Evolutionary conservation across 352 stramenopile genomes (phyloP), one percentile per base, ranked within the genome.

Genomic region (Albugo candida): DNA sequence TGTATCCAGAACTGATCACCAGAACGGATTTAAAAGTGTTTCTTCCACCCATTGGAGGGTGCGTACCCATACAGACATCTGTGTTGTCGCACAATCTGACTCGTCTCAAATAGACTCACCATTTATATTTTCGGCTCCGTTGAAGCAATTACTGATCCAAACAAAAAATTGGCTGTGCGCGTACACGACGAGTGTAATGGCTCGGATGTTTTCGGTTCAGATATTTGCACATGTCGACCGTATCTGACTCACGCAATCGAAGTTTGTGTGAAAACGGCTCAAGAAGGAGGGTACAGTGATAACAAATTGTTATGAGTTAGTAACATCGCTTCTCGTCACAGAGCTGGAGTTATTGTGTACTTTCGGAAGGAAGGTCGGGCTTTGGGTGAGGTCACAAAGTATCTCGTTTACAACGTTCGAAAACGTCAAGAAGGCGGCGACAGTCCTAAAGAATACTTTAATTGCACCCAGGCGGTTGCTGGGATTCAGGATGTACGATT

Each of bases 141-240:
- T 17, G 82, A 92, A 40, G 92, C 85, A 21, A 97, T 99, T 49
- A 78, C 94, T 21, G 93, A 99, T 53, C 93, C 97, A 53, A 92
- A 91, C 47, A 97, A 98, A 66, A 88, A 95, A 55, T 59, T 99
- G 10, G 97, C 95, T 0, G 88, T 96, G 14, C 82, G 95, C 51
- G 95, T 99, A 13, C 95, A 99, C 63, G 95, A 99, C 57, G 95
- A 99, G 63, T 99, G 95, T 70, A 99, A 99, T 60, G 94, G 93
- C 31, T 96, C 80, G 44, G 93, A 98, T 56, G 93, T 98, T 12
- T 98, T 98, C 67, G 94, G 93, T 19, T 95, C 78, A 45, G 94
- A 99, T 55, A 99, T 99, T 74, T 99, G 94, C 68, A 99, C 94
- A n/a, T 99, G 95, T 58, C 76, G 95, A 34, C 95, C 95, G 34